phyloP scores from a whole-genome alignment of 768 basidiomycete genomes.

The Panaeolus papilionaceus region DNA sequence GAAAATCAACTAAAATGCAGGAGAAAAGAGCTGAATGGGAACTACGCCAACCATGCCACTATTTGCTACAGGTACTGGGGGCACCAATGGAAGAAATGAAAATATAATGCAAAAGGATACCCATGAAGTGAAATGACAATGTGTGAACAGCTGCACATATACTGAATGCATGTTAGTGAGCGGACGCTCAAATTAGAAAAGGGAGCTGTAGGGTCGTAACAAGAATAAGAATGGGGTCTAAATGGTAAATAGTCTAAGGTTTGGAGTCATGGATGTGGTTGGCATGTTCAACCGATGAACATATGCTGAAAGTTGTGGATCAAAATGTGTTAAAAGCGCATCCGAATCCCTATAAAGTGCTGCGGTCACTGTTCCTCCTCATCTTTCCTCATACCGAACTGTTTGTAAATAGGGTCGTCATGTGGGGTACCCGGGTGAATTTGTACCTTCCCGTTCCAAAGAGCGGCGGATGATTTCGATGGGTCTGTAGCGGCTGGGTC shows the following conservation, averaged over 20 bases:
- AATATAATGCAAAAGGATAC: not conserved
- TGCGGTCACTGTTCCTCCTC: not conserved
- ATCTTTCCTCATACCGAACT: conserved; percentile 25
- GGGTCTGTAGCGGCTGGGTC: conserved; percentile 82
- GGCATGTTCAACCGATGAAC: not conserved
- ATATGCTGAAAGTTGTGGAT: not conserved
- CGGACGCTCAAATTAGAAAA: not conserved
- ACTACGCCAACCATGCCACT: conserved; percentile 3
- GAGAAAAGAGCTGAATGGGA: not conserved
- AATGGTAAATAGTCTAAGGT: not conserved
- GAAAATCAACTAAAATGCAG: not conserved
- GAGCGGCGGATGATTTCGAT: conserved; percentile 79
- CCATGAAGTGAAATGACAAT: not conserved
- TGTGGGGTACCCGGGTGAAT: conserved; percentile 84
- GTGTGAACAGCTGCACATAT: not conserved
- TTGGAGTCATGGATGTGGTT: not conserved
- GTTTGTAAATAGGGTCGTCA: conserved; percentile 59
- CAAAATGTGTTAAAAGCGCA: too few relatives aligned
- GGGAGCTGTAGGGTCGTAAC: not conserved
- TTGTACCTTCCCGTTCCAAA: conserved; percentile 87
- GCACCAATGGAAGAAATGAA: not conserved
- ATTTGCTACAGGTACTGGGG: conserved; percentile 6
- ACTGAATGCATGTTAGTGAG: not conserved
- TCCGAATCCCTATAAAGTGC: not conserved
- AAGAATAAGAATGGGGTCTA: not conserved